Evolutionary conservation across 1,139 yeast genomes (phyloP).

Genomic region (Diutina siamensis): DNA sequence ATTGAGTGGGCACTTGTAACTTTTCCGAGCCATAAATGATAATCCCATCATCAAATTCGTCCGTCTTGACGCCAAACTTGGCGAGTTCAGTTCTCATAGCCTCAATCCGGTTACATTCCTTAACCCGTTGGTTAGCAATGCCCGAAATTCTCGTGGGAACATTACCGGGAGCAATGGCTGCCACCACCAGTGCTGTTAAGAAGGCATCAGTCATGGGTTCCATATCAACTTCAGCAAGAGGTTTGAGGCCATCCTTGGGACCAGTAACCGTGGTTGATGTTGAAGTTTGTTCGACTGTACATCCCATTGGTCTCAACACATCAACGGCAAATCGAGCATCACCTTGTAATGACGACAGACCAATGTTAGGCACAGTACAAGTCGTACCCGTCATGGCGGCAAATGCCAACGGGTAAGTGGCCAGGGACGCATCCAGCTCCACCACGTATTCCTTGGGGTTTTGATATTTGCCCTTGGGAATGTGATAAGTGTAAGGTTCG

Average conservation of each 20-base stretch:
- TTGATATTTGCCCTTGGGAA: constrained; percentile 70
- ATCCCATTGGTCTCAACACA: constrained; percentile 91
- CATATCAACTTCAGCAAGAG: constrained; percentile 79
- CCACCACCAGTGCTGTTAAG: constrained; percentile 91
- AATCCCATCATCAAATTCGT: constrained; percentile 87
- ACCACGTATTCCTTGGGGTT: constrained; percentile 81
- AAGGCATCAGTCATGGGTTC: constrained; percentile 99
- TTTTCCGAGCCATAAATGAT: constrained; percentile 59
- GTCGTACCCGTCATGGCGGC: constrained; percentile 97
- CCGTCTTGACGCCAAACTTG: constrained; percentile 79
- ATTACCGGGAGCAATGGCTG: constrained; percentile 63
- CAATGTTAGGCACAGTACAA: constrained; percentile 90
- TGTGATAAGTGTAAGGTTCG: constrained; percentile 75
- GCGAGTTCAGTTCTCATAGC: constrained; percentile 88
- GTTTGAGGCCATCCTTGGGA: constrained; percentile 64
- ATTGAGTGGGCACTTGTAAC: constrained; percentile 42
- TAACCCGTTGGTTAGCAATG: constrained; percentile 95
- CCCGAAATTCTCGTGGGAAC: constrained; percentile 74
- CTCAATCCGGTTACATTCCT: constrained; percentile 90
- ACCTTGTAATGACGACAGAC: constrained; percentile 86
- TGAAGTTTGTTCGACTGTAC: constrained; percentile 70
- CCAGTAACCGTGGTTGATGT: constrained; percentile 89
- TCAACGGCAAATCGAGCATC: constrained; percentile 96
- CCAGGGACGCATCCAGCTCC: constrained; percentile 98
- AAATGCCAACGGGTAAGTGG: constrained; percentile 93